Evolutionary conservation across 192 early-diverging fungal genomes (phyloP), one percentile per base, ranked within the genome.

Genomic region (Radiomyces spectabilis): DNA sequence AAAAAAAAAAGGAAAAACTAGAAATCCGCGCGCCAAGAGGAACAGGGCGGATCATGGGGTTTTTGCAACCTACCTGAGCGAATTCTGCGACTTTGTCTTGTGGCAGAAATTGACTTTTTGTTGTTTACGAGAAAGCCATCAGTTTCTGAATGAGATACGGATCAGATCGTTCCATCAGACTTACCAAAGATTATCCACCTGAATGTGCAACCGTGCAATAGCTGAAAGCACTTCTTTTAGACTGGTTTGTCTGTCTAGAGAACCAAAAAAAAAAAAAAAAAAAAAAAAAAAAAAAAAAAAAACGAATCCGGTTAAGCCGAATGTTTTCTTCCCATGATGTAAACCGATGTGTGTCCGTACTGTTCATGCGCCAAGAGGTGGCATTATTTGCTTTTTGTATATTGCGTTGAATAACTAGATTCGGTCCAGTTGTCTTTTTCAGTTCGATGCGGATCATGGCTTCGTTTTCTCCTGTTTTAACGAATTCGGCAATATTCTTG

Each of bases 81-180:
- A 99, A 99, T 53, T 91, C 89, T 5, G 83, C 79, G 5, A 99
- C 96, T 46, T 82, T 77, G 68, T 99, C 96, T 62, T 99, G 96
- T 5, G 96, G 96, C 50, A 99, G 69, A 55, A 99, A 96, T 71
- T 97, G 95, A 66, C 86, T 89, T n/a, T n/a, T n/a, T n/a, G n/a
- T n/a, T n/a, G n/a, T n/a, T n/a, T n/a, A n/a, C n/a, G n/a, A n/a
- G n/a, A n/a, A n/a, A n/a, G n/a, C n/a, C n/a, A n/a, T n/a, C n/a
- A n/a, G n/a, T n/a, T n/a, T n/a, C n/a, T n/a, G n/a, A n/a, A n/a
- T 29, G n/a, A 40, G 41, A 2, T 29, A 58, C 27, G 25, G 21
- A 16, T 41, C 5, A 21, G 21, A 21, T 0, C n/a, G 5, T 26
- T 8, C 7, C n/a, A 0, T 18, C 16, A 0, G 6, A 41, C 32